A percentile compares a stretch with the other conserved stretches of the same genome.
phyloP scores from a whole-genome alignment of 2,329 filamentous ascomycete species.

The Aspergillus niger region DNA sequence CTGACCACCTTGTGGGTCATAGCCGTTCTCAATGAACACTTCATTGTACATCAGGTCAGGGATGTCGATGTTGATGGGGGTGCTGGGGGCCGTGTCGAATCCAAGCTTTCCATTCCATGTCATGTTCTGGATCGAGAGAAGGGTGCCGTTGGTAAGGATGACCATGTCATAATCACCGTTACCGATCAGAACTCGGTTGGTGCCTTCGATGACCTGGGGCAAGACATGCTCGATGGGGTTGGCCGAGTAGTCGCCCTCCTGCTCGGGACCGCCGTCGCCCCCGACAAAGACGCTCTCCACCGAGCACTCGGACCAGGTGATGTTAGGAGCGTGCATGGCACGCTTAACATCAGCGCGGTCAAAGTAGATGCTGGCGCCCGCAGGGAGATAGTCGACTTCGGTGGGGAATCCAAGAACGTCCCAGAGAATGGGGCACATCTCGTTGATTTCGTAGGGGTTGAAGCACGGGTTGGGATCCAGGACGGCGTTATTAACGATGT shows the following conservation, averaged over 20 bases:
- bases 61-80: slow-evolving; percentile 34
- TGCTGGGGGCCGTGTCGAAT: slow-evolving; percentile 68
- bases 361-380: slow-evolving; percentile 67
- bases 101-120: slow-evolving; percentile 74
- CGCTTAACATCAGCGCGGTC: slow-evolving; percentile 69
- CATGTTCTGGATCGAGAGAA: slow-evolving; percentile 79
- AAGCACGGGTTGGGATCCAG: slow-evolving; percentile 72
- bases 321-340: slow-evolving; percentile 63
- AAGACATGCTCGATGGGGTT: slow-evolving; percentile 55
- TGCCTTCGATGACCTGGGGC: slow-evolving; percentile 50
- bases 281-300: slow-evolving; percentile 48
- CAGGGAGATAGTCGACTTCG: slow-evolving; percentile 58
- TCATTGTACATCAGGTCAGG: slow-evolving; percentile 59
- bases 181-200: slow-evolving; percentile 71
- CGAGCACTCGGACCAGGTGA: slow-evolving; percentile 40
- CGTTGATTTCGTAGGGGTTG: slow-evolving; percentile 72
- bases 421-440: slow-evolving; percentile 70
- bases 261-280: slow-evolving; percentile 36
- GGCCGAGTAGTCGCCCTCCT: slow-evolving; percentile 48
- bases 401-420: slow-evolving; percentile 68
- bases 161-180: slow-evolving; percentile 75
- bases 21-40: slow-evolving; percentile 56
- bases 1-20: slow-evolving; percentile 62
- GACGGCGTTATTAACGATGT: slow-evolving; percentile 58
- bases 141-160: slow-evolving; percentile 68